Evolutionary conservation across 2,329 filamentous ascomycete species (phyloP).

Genomic region (Paecilomyces sp.): DNA sequence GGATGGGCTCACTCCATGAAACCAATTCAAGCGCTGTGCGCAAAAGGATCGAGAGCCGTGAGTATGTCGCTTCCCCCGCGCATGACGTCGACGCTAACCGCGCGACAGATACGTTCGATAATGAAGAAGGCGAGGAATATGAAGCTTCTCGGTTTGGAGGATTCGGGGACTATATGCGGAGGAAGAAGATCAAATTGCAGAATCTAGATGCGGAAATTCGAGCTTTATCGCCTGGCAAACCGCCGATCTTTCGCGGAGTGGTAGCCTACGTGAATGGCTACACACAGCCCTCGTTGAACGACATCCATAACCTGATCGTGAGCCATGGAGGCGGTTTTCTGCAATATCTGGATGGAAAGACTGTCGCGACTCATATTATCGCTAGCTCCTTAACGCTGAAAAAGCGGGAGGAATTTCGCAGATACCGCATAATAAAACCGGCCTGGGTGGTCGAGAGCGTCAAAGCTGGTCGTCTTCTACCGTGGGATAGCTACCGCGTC

Average conservation of each 20-base stretch:
- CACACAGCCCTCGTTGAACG: constrained; percentile 84
- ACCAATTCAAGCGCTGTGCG: constrained; percentile 53
- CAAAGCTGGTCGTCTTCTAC: constrained; percentile 67
- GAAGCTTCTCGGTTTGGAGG: constrained; percentile 79
- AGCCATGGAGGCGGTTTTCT: constrained; percentile 90
- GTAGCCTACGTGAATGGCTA: constrained; percentile 93
- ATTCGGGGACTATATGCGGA: constrained; percentile 83
- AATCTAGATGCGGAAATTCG: constrained; percentile 83
- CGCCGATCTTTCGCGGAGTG: constrained; percentile 81
- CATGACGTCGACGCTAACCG: constrained; percentile 3
- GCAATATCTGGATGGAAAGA: constrained; percentile 93
- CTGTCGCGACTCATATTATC: constrained; percentile 91
- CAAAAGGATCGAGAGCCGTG: constrained; percentile 56
- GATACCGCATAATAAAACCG: constrained; percentile 88
- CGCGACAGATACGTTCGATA: constrained; percentile 58
- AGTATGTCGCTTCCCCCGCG: constrained; percentile 7
- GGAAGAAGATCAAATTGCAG: constrained; percentile 95
- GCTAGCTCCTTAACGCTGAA: constrained; percentile 85
- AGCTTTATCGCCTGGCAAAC: constrained; percentile 59
- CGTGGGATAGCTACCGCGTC: constrained; percentile 80
- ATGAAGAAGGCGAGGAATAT: constrained; percentile 88
- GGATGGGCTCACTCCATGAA: constrained; percentile 58
- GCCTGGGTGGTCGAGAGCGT: constrained; percentile 92
- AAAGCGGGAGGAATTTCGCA: constrained; percentile 79
- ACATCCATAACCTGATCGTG: constrained; percentile 82